Conservation (phyloP, 306 rosid species). For the Cicer pinnatifidum region DNA sequence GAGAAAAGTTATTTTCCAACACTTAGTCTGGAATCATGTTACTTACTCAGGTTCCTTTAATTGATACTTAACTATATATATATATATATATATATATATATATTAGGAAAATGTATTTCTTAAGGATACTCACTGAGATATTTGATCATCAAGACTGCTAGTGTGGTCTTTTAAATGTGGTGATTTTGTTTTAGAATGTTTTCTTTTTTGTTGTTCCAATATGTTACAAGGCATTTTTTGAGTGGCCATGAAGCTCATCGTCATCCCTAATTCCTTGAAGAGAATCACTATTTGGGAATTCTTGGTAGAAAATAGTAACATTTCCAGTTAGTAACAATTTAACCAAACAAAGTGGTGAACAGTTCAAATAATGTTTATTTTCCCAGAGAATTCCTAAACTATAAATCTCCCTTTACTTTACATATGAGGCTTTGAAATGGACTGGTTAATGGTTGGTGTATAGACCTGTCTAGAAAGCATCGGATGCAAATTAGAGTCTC, state of each 20-base stretch:
- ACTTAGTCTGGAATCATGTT: conserved; percentile 7
- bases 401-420: conserved; percentile 1
- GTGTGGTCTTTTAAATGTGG: not conserved
- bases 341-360: conserved; percentile 28
- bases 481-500: not conserved
- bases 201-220: not conserved
- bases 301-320: not conserved
- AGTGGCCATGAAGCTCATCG: not conserved
- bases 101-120: too few relatives aligned
- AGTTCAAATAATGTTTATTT: not conserved
- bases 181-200: conserved; percentile 13
- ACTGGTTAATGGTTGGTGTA: conserved; percentile 1
- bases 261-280: not conserved
- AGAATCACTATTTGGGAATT: conserved; percentile 24
- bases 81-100: too few relatives aligned
- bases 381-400: conserved; percentile 10
- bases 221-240: conserved; percentile 1
- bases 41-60: too few relatives aligned
- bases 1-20: not conserved
- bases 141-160: conserved; percentile 9
- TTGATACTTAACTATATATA: too few relatives aligned
- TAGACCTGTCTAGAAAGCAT: conserved; percentile 14
- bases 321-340: conserved; percentile 16
- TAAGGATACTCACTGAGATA: not conserved
- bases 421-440: conserved; percentile 9